These are phyloP conservation scores for Kandelia obovata DNA, from an alignment of 345 rosid genomes.

Conservation along the genomic window DNA sequence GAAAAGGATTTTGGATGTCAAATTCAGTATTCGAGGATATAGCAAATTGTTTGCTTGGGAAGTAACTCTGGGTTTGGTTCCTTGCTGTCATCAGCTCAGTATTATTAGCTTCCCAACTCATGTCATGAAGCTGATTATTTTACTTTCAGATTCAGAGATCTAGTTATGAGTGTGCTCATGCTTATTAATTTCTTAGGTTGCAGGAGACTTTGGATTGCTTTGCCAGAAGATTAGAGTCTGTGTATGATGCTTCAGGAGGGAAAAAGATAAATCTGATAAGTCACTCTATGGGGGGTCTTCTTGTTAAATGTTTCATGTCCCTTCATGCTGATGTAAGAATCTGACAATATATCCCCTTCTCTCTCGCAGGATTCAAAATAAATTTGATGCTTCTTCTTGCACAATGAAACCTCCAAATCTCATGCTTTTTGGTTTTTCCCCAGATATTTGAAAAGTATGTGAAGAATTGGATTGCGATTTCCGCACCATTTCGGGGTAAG, in stretches of 20 bases:
- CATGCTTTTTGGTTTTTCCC: not conserved
- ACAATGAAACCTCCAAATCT: not conserved
- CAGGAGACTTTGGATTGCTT: constrained; percentile 63
- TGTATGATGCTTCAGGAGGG: constrained; percentile 77
- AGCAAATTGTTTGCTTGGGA: no score
- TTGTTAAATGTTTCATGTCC: constrained; percentile 91
- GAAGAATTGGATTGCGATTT: constrained; percentile 92
- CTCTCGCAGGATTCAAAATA: constrained; percentile 3
- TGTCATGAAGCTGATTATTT: not conserved
- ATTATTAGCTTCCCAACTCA: no score
- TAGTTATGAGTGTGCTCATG: constrained; percentile 5
- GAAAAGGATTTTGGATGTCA: no score
- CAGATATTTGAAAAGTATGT: constrained; percentile 90
- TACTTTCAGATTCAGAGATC: not conserved
- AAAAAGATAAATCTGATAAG: constrained; percentile 81
- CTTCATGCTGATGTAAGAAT: constrained; percentile 65
- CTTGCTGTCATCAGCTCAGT: not conserved
- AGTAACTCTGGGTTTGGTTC: no score
- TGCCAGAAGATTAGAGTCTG: constrained; percentile 61
- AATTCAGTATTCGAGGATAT: no score
- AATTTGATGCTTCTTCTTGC: not conserved
- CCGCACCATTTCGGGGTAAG: constrained; percentile 86
- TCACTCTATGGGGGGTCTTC: constrained; percentile 97
- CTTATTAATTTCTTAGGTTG: constrained; percentile 44
- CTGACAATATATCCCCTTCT: not conserved